These are phyloP conservation scores for Coemansia pectinata DNA, from an alignment of 192 early-diverging fungal species.

Conservation along the genomic window DNA sequence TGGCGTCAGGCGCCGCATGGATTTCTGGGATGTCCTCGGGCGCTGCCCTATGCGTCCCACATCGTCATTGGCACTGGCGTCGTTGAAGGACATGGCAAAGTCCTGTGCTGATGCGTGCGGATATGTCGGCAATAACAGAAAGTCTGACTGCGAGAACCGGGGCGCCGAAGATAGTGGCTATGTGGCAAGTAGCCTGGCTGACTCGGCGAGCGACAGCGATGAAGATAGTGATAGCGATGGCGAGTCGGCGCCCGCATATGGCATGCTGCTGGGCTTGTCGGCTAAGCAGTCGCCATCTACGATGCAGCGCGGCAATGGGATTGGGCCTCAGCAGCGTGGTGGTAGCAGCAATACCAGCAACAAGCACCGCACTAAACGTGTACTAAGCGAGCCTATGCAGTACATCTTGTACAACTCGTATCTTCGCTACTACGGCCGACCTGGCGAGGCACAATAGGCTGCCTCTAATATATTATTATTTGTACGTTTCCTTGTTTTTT, in stretches of 20 bases:
- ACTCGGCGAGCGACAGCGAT: conserved; percentile 13
- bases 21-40: conserved; percentile 48
- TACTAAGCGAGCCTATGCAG: conserved; percentile 53
- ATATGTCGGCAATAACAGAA: neutral
- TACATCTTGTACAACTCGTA: conserved; percentile 54
- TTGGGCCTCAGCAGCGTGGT: neutral
- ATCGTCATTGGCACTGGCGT: conserved; percentile 39
- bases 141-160: neutral
- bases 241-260: neutral
- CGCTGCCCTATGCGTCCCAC: conserved; percentile 51
- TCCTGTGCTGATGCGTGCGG: neutral
- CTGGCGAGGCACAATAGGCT: conserved; percentile 15
- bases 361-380: conserved; percentile 36
- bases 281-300: neutral
- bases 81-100: conserved; percentile 35
- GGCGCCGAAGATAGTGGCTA: neutral
- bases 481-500: neutral
- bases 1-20: neutral
- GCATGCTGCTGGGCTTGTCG: neutral
- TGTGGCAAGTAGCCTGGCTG: conserved; percentile 7
- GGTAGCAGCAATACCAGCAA: neutral
- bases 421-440: conserved; percentile 50
- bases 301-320: neutral
- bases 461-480: neutral
- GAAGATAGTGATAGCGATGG: neutral